phyloP scores from a whole-genome alignment of 306 rosid species.

The Amphicarpaea edgeworthii region DNA sequence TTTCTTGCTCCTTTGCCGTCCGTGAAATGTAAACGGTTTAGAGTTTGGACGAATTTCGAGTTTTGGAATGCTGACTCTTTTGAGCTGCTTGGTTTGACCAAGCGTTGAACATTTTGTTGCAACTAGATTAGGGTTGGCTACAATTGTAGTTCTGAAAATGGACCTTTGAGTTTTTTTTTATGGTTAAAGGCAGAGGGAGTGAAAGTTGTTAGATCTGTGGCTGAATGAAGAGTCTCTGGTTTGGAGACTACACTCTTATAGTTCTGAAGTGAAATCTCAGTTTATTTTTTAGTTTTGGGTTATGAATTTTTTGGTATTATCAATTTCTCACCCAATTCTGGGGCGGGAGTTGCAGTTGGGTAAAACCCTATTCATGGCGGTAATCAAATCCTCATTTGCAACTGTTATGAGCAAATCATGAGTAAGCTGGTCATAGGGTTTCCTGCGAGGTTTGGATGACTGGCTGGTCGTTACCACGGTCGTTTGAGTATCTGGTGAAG shows the following conservation, averaged over 20 bases:
- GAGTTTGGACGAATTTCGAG: slow-evolving; percentile 30
- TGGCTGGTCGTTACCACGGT: too few species aligned
- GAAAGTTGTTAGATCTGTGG: slow-evolving; percentile 38
- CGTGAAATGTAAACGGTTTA: background rate
- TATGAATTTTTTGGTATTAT: background rate
- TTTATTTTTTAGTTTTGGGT: background rate
- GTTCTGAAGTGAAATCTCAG: slow-evolving; percentile 4
- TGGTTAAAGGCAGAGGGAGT: slow-evolving; percentile 7
- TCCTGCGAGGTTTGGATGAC: too few species aligned
- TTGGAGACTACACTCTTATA: slow-evolving; percentile 1
- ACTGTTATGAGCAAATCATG: too few species aligned
- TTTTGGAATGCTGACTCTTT: background rate
- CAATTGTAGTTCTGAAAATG: background rate
- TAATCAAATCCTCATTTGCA: background rate
- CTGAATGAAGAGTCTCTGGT: background rate
- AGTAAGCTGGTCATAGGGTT: too few species aligned
- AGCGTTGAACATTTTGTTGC: background rate
- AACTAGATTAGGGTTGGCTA: slow-evolving; percentile 45
- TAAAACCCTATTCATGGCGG: background rate
- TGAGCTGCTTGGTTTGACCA: slow-evolving; percentile 19
- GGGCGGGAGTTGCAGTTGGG: background rate
- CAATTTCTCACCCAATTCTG: background rate
- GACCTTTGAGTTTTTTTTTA: background rate
- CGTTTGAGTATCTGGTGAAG: too few species aligned
- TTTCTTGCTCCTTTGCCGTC: background rate